Evolutionary conservation across 1,284 basidiomycete genomes (phyloP), one percentile per base, ranked within the genome.

Genomic region (Sanghuangporus weigelae): DNA sequence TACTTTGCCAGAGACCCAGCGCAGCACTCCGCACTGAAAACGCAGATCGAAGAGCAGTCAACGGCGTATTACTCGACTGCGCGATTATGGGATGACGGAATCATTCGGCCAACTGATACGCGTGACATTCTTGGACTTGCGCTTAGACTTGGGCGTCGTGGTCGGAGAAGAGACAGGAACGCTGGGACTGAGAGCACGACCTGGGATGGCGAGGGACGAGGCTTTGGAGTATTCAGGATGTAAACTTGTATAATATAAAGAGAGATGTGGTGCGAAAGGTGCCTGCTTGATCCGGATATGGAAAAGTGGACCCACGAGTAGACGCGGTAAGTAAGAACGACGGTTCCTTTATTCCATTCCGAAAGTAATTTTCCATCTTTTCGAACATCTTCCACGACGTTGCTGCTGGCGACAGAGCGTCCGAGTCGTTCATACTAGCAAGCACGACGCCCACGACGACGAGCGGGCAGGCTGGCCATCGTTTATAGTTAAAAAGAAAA

Each of bases 11-110:
- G 90, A 72, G 91, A 94, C 69, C 89, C 90, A 10, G 76, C 81
- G 1, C 90, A 92, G 69, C 92, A 93, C 69, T 76, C 82, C 10
- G 82, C 84, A 5, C 79, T 97, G 53, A 88, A 89, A 73, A 79
- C 83, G 16, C 87, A 92, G 71, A 96, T 98, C 59, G 95, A 97
- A 74, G 77, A 83, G 48, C 93, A 98, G 74, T 93, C 91, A 19
- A 89, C 87, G 6, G 90, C 94, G 3, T 74, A 92, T 35, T 97
- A 95, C 76, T 93, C 93, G 2, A 92, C 89, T 1, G 93, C 95
- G 11, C 84, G 94, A 35, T 76, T 98, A 58, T 97, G 93, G 95
- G 95, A 97, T 73, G 95, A 98, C 73, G 95, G 95, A 1, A 92
- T 98, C 67, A 95, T 98, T 73, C 85, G 85, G 68, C 95, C 95